A percentile compares a stretch with the other conserved stretches of the same genome.
Evolutionary conservation across 2,329 filamentous ascomycete genomes (phyloP).

Genomic region (Neurospora sp.): DNA sequence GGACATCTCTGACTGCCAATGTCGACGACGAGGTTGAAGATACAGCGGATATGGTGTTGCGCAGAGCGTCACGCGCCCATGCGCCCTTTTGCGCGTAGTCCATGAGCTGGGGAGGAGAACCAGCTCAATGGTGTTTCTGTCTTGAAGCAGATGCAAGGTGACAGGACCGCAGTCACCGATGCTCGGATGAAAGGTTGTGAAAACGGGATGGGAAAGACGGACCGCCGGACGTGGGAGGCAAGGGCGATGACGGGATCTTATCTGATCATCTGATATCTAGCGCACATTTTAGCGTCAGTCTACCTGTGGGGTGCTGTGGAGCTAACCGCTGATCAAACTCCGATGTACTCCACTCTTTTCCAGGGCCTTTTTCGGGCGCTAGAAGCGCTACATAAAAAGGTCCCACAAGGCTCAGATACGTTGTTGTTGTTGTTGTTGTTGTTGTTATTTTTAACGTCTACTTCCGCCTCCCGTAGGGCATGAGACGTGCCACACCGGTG

Average conservation of each 20-base stretch:
- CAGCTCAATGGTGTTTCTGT: background rate
- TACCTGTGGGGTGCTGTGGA: background rate
- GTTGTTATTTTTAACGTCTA: too few relatives aligned
- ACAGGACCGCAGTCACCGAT: background rate
- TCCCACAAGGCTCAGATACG: too few relatives aligned
- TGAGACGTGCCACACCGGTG: too few relatives aligned
- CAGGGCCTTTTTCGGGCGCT: background rate
- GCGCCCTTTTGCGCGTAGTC: conserved; percentile 3
- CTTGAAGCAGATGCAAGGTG: background rate
- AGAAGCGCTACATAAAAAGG: background rate
- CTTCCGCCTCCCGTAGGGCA: too few relatives aligned
- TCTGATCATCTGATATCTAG: conserved; percentile 13
- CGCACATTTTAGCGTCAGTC: too few relatives aligned
- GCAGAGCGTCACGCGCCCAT: conserved; percentile 1
- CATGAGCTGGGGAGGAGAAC: conserved; percentile 2
- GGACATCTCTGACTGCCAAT: background rate
- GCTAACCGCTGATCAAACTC: too few relatives aligned
- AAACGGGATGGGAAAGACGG: background rate
- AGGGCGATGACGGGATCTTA: conserved; percentile 8
- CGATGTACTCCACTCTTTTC: too few relatives aligned
- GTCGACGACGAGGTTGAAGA: background rate
- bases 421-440: too few relatives aligned
- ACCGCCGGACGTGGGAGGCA: background rate
- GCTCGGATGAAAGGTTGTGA: background rate
- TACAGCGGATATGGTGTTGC: conserved; percentile 1